Base-by-base conservation (phyloP, 2,329 filamentous ascomycete species). In the Cercospora sp. region DNA sequence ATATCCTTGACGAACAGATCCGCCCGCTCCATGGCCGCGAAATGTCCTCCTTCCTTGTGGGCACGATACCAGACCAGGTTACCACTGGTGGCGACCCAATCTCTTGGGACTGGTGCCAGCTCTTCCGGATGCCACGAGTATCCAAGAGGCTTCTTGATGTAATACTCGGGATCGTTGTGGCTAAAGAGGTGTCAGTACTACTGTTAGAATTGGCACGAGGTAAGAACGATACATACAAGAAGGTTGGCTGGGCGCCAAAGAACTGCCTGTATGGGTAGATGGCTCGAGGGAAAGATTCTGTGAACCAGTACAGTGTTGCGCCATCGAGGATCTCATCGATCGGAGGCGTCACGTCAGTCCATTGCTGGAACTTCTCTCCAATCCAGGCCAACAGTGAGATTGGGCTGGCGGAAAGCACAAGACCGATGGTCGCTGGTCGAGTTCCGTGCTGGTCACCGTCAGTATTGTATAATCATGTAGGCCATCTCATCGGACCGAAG, bases 351-450 rank as follows among this genome's bases (percentile, higher is more conserved):
- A 78, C 72, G 68, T 88, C 85, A 1, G 79, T 79, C 86, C 85
- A 88, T 5, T 82, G 82, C 0, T 86, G 76, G 66, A 85, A 85
- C 74, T 88, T 88, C 71, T 88, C 86, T 3, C 83, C 85, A 28
- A 88, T 81, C 83, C 87, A 89, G 4, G 84, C 82, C 1, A 89
- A 80, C 7, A 89, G 74, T 0, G 85, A 83, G 2, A 89, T 70
- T 0, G 87, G 87, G 49, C 79, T 86, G 5, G 83, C 79, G 1
- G 82, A 79, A 0, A 89, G 76, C 0, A 82, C 83, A 5, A 88
- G 79, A 0, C 86, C 86, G 51, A 88, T 84, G 0, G 87, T 89
- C 0, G 82, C 78, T 0, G 87, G 85, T 8, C 84, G 78, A 0
- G 85, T 86, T 0, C 80, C 84, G 63, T 89, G 87, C 73, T 84